Percentiles rank a stretch among this genome's conserved stretches.
Conservation (phyloP, 257 asterid species). For the Lycium barbarum region DNA sequence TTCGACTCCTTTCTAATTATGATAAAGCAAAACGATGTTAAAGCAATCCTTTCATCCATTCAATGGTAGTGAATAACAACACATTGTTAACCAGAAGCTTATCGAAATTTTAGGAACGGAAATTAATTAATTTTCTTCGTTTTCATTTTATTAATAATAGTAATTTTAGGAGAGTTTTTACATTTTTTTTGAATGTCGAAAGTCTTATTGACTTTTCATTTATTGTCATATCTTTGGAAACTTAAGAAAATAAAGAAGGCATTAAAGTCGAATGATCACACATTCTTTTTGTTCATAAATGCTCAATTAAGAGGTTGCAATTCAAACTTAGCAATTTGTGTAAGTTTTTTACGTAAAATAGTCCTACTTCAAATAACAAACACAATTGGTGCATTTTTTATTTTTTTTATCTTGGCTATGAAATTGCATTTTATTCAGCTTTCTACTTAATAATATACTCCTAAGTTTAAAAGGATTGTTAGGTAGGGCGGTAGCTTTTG, state of each 20-base stretch:
- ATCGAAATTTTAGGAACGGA: conserved; percentile 25
- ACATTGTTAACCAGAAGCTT: conserved; percentile 29
- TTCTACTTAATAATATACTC: too few species aligned
- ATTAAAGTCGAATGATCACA: neutral
- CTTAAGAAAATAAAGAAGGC: neutral
- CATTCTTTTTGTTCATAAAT: neutral
- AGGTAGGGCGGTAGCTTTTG: too few species aligned
- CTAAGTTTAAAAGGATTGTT: too few species aligned
- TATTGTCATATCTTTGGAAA: neutral
- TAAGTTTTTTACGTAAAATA: too few species aligned
- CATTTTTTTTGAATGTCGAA: neutral
- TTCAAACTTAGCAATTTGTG: neutral
- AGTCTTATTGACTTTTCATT: neutral
- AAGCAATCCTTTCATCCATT: conserved; percentile 32
- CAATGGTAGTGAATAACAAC: conserved; percentile 29
- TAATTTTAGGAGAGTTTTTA: neutral
- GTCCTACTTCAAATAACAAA: too few species aligned
- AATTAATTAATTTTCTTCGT: neutral
- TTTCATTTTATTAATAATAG: conserved; percentile 1
- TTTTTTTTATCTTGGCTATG: too few species aligned
- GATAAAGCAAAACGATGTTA: conserved; percentile 28
- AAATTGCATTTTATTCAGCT: too few species aligned
- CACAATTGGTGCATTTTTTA: too few species aligned
- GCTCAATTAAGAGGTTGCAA: neutral
- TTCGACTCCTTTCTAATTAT: neutral